phyloP scores from a whole-genome alignment of 805 yeast genomes.

The Lachancea lanzarotensis region DNA sequence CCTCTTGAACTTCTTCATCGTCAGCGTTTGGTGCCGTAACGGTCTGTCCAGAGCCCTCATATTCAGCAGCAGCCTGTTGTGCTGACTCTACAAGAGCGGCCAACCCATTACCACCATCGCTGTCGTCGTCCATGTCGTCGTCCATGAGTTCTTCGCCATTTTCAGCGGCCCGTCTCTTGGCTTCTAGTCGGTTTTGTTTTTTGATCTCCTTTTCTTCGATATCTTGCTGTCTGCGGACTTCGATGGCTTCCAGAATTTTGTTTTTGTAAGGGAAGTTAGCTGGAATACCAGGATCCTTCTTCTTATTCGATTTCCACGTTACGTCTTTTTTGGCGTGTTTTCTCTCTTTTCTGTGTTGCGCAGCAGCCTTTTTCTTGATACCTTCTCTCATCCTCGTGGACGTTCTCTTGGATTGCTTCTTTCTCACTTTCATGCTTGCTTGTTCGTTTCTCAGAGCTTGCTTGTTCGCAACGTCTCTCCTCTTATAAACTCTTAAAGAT shows the following conservation, averaged over 20 bases:
- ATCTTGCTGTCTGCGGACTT: constrained; percentile 50
- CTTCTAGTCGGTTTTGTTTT: constrained; percentile 43
- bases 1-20: constrained; percentile 40
- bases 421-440: constrained; percentile 41
- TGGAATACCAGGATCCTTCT: constrained; percentile 94
- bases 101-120: constrained; percentile 48
- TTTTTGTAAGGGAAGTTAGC: constrained; percentile 92
- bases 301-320: constrained; percentile 83
- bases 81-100: constrained; percentile 89
- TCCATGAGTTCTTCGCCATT: constrained; percentile 35
- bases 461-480: background rate
- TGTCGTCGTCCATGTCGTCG: constrained; percentile 34
- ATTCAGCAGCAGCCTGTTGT: constrained; percentile 75
- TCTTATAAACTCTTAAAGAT: background rate
- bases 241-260: constrained; percentile 65
- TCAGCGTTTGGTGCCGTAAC: constrained; percentile 29
- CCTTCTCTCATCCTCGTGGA: constrained; percentile 95
- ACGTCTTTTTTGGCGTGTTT: constrained; percentile 81
- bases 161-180: constrained; percentile 34
- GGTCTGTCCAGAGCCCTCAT: constrained; percentile 43
- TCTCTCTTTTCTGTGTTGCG: constrained; percentile 79
- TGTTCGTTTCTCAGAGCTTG: background rate
- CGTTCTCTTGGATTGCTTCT: constrained; percentile 76
- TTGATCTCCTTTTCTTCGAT: constrained; percentile 47
- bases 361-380: constrained; percentile 90